Evolutionary conservation across 2,329 filamentous ascomycete genomes (phyloP).

Genomic region (Aspergillus sergii): DNA sequence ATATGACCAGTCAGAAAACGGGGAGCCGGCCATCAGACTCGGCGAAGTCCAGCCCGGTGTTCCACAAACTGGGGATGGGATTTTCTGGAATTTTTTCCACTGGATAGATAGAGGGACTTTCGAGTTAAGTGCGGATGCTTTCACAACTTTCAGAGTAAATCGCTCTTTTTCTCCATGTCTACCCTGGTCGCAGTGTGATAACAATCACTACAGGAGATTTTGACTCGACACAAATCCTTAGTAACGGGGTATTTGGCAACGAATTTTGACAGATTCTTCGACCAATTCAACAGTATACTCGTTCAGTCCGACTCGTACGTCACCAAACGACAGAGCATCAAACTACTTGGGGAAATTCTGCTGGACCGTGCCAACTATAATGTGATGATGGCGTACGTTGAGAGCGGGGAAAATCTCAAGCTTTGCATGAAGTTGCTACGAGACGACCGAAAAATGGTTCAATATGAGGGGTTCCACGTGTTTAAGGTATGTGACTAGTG

Average conservation of each 20-base stretch:
- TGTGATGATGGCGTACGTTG: constrained; percentile 97
- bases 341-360: constrained; percentile 90
- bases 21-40: constrained; percentile 74
- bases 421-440: constrained; percentile 96
- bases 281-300: constrained; percentile 82
- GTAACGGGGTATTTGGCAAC: constrained; percentile 84
- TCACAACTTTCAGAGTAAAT: constrained; percentile 89
- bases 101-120: constrained; percentile 98
- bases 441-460: constrained; percentile 97
- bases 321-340: constrained; percentile 97
- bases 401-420: constrained; percentile 92
- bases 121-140: constrained; percentile 95
- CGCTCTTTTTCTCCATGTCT: background rate
- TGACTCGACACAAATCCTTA: constrained; percentile 91
- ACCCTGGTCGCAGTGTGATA: constrained; percentile 9
- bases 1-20: constrained; percentile 81
- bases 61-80: constrained; percentile 75
- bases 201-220: constrained; percentile 68
- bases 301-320: constrained; percentile 95
- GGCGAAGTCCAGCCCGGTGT: constrained; percentile 75
- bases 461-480: constrained; percentile 98
- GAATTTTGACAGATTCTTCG: constrained; percentile 94
- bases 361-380: constrained; percentile 95
- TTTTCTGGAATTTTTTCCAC: constrained; percentile 96
- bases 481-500: constrained; percentile 69